Evolutionary conservation across 345 rosid species (phyloP), one percentile per base, ranked within the genome.

Genomic region (Atalantia buxifolia): DNA sequence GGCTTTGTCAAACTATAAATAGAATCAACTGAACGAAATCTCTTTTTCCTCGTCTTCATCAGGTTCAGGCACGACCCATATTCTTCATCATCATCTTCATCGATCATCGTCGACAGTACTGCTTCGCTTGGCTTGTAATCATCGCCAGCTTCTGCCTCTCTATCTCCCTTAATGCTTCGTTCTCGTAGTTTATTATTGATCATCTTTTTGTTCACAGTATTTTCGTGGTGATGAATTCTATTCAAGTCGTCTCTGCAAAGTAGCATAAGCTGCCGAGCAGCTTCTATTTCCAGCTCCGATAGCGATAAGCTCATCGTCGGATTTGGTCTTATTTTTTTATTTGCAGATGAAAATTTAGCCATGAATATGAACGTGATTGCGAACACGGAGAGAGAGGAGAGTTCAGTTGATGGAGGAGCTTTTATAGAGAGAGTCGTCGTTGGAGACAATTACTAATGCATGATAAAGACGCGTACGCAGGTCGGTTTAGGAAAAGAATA

Each of bases 271-370:
- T 78, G 84, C 76, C 7, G 79, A 14, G 84, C 84, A 7, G 50
- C 84, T 22, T 78, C 76, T 14, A 82, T 72, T 71, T 82, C 84
- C 7, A 42, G 2, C 73, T 82, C 79, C 1, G 81, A 78, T 81
- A 82, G 78, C 1, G 81, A 78, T 81, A 78, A 82, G 10, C 67
- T 57, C 33, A 4, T 59, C 66, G 22, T 18, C 57, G 22, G 57
- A 53, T 53, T 53, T 53, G 57, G 21, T 53, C 57, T 53, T 53
- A 0, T 53, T 53, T 45, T 45, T 45, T 45, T 45, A 45, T 45
- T 45, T 45, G 50, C 50, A 45, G 50, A 13, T 45, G 50, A 45
- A 45, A 45, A 45, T 45, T 53, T 53, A 53, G 57, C 57, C 57
- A 53, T 53, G 18, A 13, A 5, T 53, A 53, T 53, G 57, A 18